Evolutionary conservation across 2,329 filamentous ascomycete genomes (phyloP), one percentile per base, ranked within the genome.

Genomic region (Ambrosiella cleistominuta): DNA sequence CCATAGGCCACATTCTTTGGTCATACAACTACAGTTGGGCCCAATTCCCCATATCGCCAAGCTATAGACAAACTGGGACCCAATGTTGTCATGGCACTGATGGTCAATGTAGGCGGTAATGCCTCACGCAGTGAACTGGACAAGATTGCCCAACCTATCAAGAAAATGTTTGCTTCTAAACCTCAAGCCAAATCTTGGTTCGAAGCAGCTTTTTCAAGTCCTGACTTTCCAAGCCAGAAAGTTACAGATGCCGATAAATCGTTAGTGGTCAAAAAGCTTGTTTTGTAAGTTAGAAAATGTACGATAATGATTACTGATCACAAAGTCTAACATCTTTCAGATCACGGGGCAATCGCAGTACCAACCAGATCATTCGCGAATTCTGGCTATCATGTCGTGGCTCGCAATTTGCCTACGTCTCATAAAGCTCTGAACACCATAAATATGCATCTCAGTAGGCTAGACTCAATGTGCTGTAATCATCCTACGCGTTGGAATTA

Each of bases 111-210:
- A 40, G 79, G 81, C 5, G 86, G 86, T 1, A 77, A 78, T 57
- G 84, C 82, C 3, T 77, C 81, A 1, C 77, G 86, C 44, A 86
- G 82, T 63, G 85, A 90, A 65, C 72, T 90, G 0, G 85, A 88
- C 63, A 81, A 78, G 63, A 70, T 89, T 5, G 78, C 78, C 57
- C 83, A 87, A 60, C 85, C 84, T 1, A 71, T 89, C 3, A 86
- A 84, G 69, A 86, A 81, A 65, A 71, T 89, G 19, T 73, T 85
- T 1, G 73, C 72, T 42, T 71, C 76, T 39, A 75, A 83, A 60
- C 70, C 75, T 0, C 71, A 73, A 57, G 73, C 81, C 3, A 80
- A 78, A 63, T 67, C 68, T 37, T 86, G 83, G 83, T 71, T 88
- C 1, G 78, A 84, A 61, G 69, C 72, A 3, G 81, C 81, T 0